Base-by-base conservation (phyloP, 768 basidiomycete species). In the Tulasnella sp. region DNA sequence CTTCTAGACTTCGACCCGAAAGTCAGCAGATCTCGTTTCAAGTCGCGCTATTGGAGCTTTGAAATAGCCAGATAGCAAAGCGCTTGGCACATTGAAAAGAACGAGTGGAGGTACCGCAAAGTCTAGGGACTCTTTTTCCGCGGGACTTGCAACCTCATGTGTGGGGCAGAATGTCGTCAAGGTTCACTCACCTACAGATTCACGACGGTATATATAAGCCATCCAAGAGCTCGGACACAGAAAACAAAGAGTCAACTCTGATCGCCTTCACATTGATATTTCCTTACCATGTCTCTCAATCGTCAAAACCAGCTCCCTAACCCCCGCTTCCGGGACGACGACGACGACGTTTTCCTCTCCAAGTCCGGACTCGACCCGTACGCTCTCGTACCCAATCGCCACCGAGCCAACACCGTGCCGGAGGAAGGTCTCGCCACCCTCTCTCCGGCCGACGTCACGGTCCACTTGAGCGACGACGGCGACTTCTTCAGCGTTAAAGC, bases 281-380 rank as follows among this genome's bases (percentile, higher is more conserved):
- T 36, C 29, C 8, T 19, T 26, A 34, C 12, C 29, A 65, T 36
- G 63, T 35, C 63, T 19, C 32, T 65, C 12, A 65, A 65, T 34
- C 37, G 35, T 32, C 63, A 62, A 34, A 12, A 12, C 42, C n/a
- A 65, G 17, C 42, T 73, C 69, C 36, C 37, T 41, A 41, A 32
- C 41, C 74, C 74, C 26, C 64, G 73, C 72, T 74, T 73, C 71
- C 62, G 64, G 44, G 32, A 36, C 47, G 17, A 26, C 9, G 22
- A 73, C 5, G 67, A 63, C n/a, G 71, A 74, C 4, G 37, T 39
- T 2, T 62, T 66, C 62, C 9, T 14, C 19, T 26, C 35, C 16
- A n/a, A n/a, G n/a, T n/a, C n/a, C n/a, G n/a, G 7, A 26, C n/a
- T 64, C 29, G 65, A 67, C 41, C 68, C 68, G 7, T 69, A 29